A percentile compares a stretch with the other conserved stretches of the same genome.
Conservation (phyloP, 2,329 filamentous ascomycete genomes). For the Aspergillus calidoustus region DNA sequence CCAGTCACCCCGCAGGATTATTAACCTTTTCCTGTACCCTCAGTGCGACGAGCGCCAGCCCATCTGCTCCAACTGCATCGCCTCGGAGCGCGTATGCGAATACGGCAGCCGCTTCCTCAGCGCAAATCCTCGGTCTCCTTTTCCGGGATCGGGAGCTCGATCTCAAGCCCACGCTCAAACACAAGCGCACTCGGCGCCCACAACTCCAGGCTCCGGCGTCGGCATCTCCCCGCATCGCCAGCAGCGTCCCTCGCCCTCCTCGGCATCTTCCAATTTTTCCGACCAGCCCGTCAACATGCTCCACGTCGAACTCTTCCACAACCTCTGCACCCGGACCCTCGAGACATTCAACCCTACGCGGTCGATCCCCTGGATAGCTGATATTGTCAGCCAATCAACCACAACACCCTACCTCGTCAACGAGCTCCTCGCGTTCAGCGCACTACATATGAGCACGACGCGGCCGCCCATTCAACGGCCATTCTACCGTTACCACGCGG, state of each 20-base stretch:
- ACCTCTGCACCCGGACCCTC: conserved; percentile 25
- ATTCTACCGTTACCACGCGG: conserved; percentile 35
- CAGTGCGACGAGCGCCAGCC: conserved; percentile 42
- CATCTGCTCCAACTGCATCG: conserved; percentile 39
- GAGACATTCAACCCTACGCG: not conserved
- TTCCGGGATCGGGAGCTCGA: not conserved
- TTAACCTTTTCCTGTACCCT: not conserved
- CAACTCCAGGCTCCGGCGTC: not conserved
- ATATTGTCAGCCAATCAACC: conserved; percentile 10
- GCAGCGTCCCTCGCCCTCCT: too few species aligned
- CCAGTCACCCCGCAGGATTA: not conserved
- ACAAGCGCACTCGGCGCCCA: not conserved
- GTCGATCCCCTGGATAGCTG: not conserved
- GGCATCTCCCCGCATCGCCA: not conserved
- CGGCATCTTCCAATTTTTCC: not conserved
- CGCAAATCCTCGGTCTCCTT: not conserved
- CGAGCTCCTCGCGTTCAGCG: conserved; percentile 52
- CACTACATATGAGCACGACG: conserved; percentile 48
- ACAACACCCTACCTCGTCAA: conserved; percentile 53
- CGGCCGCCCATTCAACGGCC: conserved; percentile 39
- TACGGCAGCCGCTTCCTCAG: conserved; percentile 11
- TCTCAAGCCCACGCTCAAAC: too few species aligned
- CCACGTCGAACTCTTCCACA: conserved; percentile 36
- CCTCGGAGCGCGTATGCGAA: conserved; percentile 27
- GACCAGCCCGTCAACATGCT: conserved; percentile 31